Percentiles rank a stretch among this genome's conserved stretches.
phyloP scores from a whole-genome alignment of 2,329 filamentous ascomycete genomes.

The Cladophialophora bantiana region DNA sequence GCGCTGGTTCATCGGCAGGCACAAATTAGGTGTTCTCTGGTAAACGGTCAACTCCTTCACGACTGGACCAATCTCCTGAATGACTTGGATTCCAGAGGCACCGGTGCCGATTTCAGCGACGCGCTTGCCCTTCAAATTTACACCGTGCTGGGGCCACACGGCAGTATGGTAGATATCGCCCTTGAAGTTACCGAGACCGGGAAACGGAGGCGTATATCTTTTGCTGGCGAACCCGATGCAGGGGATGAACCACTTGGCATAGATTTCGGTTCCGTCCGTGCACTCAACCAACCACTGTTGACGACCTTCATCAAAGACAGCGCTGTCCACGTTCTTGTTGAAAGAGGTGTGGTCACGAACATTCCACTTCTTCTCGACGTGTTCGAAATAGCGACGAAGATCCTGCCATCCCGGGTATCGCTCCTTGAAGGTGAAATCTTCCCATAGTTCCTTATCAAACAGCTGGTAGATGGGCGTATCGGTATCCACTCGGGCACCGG shows the following conservation, averaged over 20 bases:
- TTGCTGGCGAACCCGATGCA: constrained; percentile 62
- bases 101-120: constrained; percentile 71
- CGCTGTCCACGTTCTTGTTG: constrained; percentile 47
- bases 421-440: constrained; percentile 56
- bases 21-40: constrained; percentile 69
- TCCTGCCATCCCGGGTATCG: constrained; percentile 48
- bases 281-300: constrained; percentile 36
- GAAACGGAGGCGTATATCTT: constrained; percentile 67
- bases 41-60: constrained; percentile 49
- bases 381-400: constrained; percentile 51
- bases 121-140: constrained; percentile 66
- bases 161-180: constrained; percentile 67
- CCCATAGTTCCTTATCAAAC: constrained; percentile 48
- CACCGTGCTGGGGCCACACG: constrained; percentile 64
- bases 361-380: constrained; percentile 50
- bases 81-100: constrained; percentile 54
- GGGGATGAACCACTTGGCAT: constrained; percentile 32
- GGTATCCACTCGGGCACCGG: constrained; percentile 46
- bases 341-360: constrained; percentile 48
- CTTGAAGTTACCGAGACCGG: constrained; percentile 64
- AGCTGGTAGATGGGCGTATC: constrained; percentile 37
- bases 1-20: constrained; percentile 64
- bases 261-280: constrained; percentile 31
- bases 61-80: constrained; percentile 37
- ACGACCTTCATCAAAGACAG: constrained; percentile 45